A percentile compares a stretch with the other conserved stretches of the same genome.
phyloP scores from a whole-genome alignment of 1,284 basidiomycete species.

The Farysia itapuensis region DNA sequence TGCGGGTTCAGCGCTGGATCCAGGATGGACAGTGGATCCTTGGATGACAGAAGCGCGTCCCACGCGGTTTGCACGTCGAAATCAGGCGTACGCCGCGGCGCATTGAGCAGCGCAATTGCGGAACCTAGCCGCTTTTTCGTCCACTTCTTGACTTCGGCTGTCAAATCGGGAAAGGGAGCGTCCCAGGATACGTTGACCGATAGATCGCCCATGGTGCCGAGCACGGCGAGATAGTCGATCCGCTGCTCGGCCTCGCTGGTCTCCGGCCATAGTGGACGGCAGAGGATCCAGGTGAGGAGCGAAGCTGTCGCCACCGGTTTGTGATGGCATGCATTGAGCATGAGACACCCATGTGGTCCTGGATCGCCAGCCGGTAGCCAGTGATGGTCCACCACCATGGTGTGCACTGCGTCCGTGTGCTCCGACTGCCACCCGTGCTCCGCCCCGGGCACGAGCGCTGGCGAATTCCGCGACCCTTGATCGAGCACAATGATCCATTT shows the following conservation, averaged over 20 bases:
- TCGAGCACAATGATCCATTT: conserved; percentile 44
- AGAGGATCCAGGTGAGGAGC: conserved; percentile 40
- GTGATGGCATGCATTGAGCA: conserved; percentile 42
- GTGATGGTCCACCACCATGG: conserved; percentile 46
- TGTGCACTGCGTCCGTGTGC: conserved; percentile 7
- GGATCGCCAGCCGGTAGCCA: conserved; percentile 12
- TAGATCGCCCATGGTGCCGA: conserved; percentile 47
- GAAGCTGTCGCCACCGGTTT: conserved; percentile 35
- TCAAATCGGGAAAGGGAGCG: conserved; percentile 42
- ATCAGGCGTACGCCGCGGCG: conserved; percentile 32
- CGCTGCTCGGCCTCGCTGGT: conserved; percentile 6
- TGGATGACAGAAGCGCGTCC: conserved; percentile 22
- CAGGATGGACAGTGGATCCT: conserved; percentile 22
- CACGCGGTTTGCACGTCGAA: conserved; percentile 38
- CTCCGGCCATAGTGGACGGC: conserved; percentile 26
- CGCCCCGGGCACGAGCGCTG: conserved; percentile 24
- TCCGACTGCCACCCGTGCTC: conserved; percentile 33
- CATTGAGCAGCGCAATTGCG: conserved; percentile 41
- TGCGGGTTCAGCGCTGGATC: conserved; percentile 21
- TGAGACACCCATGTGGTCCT: conserved; percentile 34
- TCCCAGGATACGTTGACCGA: conserved; percentile 38
- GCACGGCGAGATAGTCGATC: conserved; percentile 41
- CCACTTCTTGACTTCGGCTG: conserved; percentile 36
- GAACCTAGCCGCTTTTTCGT: conserved; percentile 38
- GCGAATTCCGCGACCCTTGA: conserved; percentile 43